Evolutionary conservation across 2,329 filamentous ascomycete species (phyloP).

Genomic region (Penicillium fuscoglaucum): DNA sequence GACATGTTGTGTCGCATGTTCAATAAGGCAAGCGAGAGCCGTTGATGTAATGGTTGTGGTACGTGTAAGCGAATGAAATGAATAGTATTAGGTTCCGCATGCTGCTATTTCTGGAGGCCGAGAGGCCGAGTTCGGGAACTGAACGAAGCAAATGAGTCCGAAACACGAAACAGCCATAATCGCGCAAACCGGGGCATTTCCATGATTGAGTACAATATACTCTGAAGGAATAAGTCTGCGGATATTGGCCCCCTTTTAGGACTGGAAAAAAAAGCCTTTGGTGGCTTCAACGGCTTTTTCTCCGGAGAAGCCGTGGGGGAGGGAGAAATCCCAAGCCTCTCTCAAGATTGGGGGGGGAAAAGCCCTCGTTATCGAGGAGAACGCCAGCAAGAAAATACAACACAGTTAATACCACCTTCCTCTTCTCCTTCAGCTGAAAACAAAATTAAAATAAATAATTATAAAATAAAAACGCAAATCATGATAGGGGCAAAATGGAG

Average conservation of each 20-base stretch:
- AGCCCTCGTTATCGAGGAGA: background rate
- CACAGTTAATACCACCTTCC: constrained; percentile 15
- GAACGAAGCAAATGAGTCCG: background rate
- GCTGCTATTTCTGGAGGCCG: constrained; percentile 1
- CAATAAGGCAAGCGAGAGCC: constrained; percentile 44
- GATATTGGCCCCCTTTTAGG: background rate
- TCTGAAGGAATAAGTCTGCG: background rate
- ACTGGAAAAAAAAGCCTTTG: background rate
- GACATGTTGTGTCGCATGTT: constrained; percentile 35
- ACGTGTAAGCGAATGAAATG: constrained; percentile 34
- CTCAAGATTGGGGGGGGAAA: background rate
- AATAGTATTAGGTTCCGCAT: background rate
- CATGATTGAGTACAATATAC: background rate
- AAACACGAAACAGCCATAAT: background rate
- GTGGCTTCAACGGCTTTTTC: constrained; percentile 6
- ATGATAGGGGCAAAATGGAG: constrained; percentile 2
- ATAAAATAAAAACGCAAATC: constrained; percentile 2
- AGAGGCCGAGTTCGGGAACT: background rate
- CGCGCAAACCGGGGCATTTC: background rate
- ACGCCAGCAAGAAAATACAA: background rate
- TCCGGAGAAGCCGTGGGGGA: background rate
- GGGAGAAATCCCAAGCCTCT: background rate
- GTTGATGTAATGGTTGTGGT: constrained; percentile 42
- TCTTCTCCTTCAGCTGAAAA: constrained; percentile 3
- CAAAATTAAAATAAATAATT: background rate